phyloP scores from a whole-genome alignment of 176 grass and related monocot species.

The Triticum aestivum region DNA sequence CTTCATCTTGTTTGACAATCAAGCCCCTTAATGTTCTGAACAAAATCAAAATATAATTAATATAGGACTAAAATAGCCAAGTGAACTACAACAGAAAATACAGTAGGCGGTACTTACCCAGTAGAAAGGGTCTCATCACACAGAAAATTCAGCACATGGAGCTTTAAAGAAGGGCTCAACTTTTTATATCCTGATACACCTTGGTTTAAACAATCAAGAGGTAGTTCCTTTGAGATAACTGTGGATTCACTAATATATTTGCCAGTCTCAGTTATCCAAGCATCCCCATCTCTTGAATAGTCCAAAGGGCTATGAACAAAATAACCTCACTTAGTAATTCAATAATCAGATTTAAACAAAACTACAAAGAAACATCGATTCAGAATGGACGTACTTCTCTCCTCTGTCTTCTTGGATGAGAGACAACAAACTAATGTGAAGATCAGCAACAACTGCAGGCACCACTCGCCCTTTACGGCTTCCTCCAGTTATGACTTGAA shows the following conservation, averaged over 20 bases:
- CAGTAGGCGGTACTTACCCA: conserved; percentile 52
- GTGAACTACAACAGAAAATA: conserved; percentile 22
- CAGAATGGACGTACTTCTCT: conserved; percentile 45
- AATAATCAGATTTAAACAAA: conserved; percentile 3
- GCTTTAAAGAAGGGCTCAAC: conserved; percentile 58
- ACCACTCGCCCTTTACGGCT: conserved; percentile 47
- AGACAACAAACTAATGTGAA: conserved; percentile 78
- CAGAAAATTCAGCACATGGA: conserved; percentile 77
- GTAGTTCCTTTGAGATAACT: conserved; percentile 38
- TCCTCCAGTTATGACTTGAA: conserved; percentile 70
- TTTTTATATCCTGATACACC: conserved; percentile 61
- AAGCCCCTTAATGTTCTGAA: conserved; percentile 69
- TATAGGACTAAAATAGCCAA: conserved; percentile 3
- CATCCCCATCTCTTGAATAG: conserved; percentile 54
- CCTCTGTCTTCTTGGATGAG: conserved; percentile 55
- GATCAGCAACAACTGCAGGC: conserved; percentile 47
- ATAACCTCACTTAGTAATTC: conserved; percentile 24
- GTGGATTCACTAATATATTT: conserved; percentile 52
- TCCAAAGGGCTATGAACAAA: conserved; percentile 39
- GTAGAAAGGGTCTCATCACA: conserved; percentile 75
- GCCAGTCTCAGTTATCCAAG: conserved; percentile 55
- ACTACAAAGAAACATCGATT: conserved; percentile 3
- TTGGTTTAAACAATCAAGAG: conserved; percentile 43
- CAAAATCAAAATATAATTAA: conserved; percentile 14
- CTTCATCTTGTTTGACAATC: conserved; percentile 59